phyloP scores from a whole-genome alignment of 2,329 filamentous ascomycete genomes.

The Colletotrichum incanum region DNA sequence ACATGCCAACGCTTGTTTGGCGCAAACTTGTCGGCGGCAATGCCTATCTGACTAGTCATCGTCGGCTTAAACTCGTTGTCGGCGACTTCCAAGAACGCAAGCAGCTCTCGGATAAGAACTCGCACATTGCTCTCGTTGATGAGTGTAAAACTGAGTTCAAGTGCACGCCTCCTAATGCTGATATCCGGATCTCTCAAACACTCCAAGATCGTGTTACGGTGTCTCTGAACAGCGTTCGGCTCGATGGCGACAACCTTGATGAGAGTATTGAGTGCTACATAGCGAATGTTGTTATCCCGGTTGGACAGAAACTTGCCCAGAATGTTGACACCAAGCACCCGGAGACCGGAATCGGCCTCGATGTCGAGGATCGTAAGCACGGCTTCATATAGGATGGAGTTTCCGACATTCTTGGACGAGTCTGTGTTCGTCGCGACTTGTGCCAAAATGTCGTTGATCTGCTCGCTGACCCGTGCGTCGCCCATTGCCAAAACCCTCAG shows the following conservation, averaged over 20 bases:
- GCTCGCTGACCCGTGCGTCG: slow-evolving; percentile 89
- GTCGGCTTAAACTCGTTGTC: slow-evolving; percentile 99
- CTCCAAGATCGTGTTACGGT: slow-evolving; percentile 97
- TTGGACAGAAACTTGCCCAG: slow-evolving; percentile 99
- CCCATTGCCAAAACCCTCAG: slow-evolving; percentile 89
- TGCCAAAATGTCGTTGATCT: slow-evolving; percentile 98
- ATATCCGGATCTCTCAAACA: slow-evolving; percentile 98
- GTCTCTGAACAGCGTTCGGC: slow-evolving; percentile 96
- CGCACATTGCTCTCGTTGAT: slow-evolving; percentile 98
- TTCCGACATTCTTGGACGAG: slow-evolving; percentile 97
- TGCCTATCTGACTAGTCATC: slow-evolving; percentile 98
- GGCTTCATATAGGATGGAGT: slow-evolving; percentile 97
- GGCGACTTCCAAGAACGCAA: slow-evolving; percentile 96
- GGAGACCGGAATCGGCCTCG: slow-evolving; percentile 93
- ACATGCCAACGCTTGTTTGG: slow-evolving; percentile 99
- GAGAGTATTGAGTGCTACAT: slow-evolving; percentile 96
- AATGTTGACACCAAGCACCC: slow-evolving; percentile 97
- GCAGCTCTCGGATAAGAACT: slow-evolving; percentile 90
- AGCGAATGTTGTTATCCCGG: slow-evolving; percentile 98
- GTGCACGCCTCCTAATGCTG: slow-evolving; percentile 93
- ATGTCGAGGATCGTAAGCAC: slow-evolving; percentile 98
- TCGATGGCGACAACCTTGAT: slow-evolving; percentile 99
- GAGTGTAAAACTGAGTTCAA: slow-evolving; percentile 97
- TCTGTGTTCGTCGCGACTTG: slow-evolving; percentile 99
- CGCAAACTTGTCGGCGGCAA: slow-evolving; percentile 95